These are phyloP conservation scores for Lantana camara DNA, from an alignment of 257 asterid species.

Conservation along the genomic window DNA sequence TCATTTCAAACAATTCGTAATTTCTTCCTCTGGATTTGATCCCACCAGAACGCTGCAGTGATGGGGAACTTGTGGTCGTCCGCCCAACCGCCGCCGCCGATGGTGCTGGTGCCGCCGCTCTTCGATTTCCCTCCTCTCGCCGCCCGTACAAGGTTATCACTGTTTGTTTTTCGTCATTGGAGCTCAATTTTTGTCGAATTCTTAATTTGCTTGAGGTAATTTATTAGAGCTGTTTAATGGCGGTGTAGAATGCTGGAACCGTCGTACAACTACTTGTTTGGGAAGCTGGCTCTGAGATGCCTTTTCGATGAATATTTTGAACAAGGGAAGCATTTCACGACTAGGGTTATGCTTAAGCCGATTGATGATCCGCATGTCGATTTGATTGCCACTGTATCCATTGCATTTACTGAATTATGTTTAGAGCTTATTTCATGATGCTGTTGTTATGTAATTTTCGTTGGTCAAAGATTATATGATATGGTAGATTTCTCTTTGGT, in stretches of 20 bases:
- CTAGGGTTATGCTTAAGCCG: conserved; percentile 74
- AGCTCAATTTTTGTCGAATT: not conserved
- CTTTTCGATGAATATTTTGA: conserved; percentile 72
- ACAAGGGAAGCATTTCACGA: conserved; percentile 55
- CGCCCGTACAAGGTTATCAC: conserved; percentile 72
- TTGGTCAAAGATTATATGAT: not conserved
- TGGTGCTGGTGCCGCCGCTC: conserved; percentile 86
- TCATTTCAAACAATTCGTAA: not conserved
- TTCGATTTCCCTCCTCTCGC: conserved; percentile 84
- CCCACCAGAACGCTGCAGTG: not conserved
- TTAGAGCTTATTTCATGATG: not conserved
- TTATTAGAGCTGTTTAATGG: not conserved
- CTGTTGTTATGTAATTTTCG: not conserved
- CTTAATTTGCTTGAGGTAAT: not conserved
- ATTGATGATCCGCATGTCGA: conserved; percentile 78
- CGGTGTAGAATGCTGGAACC: conserved; percentile 78
- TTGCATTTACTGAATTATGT: not conserved
- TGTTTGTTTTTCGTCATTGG: not conserved
- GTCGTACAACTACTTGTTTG: conserved; percentile 67
- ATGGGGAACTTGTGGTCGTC: conserved; percentile 61
- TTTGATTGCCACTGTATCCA: conserved; percentile 84
- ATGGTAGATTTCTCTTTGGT: not conserved
- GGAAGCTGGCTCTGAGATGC: conserved; percentile 63
- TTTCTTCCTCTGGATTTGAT: not conserved
- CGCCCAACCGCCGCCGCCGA: conserved; percentile 61